Conservation (phyloP, 2,329 filamentous ascomycete species). For the Xylariaceae sp. region DNA sequence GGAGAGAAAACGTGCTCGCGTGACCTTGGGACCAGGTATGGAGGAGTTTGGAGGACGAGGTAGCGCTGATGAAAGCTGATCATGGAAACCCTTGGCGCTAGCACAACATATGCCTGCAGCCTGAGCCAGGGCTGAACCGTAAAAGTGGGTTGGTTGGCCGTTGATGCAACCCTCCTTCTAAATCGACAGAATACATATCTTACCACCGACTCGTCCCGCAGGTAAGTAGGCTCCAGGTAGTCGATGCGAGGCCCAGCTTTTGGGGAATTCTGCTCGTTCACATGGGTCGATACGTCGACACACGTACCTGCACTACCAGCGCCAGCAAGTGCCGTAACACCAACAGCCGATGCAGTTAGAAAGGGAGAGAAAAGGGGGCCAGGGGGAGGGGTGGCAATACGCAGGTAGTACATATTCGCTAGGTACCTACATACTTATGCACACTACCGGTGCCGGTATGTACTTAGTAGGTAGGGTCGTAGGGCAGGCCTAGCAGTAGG, state of each 20-base stretch:
- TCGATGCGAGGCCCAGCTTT: neutral
- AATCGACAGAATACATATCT: neutral
- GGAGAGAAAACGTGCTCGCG: neutral
- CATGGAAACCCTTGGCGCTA: slow-evolving; percentile 13
- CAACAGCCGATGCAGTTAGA: neutral
- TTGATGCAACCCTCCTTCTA: slow-evolving; percentile 14
- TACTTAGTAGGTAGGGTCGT: neutral
- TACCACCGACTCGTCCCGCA: neutral
- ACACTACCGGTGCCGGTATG: neutral
- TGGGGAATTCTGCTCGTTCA: neutral
- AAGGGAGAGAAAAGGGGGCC: neutral
- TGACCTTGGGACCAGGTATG: neutral
- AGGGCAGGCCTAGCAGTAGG: neutral
- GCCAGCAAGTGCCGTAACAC: neutral
- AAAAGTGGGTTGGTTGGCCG: slow-evolving; percentile 15
- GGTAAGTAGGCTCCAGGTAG: neutral
- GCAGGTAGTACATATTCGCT: neutral
- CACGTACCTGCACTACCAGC: neutral
- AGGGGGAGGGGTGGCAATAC: neutral
- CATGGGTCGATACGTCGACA: neutral
- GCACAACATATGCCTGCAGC: slow-evolving; percentile 14
- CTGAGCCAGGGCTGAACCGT: slow-evolving; percentile 16
- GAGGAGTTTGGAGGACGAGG: neutral
- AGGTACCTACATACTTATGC: neutral
- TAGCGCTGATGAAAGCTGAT: slow-evolving; percentile 20